Evolutionary conservation across 2,329 filamentous ascomycete species (phyloP).

Genomic region (Diaporthe sp.): DNA sequence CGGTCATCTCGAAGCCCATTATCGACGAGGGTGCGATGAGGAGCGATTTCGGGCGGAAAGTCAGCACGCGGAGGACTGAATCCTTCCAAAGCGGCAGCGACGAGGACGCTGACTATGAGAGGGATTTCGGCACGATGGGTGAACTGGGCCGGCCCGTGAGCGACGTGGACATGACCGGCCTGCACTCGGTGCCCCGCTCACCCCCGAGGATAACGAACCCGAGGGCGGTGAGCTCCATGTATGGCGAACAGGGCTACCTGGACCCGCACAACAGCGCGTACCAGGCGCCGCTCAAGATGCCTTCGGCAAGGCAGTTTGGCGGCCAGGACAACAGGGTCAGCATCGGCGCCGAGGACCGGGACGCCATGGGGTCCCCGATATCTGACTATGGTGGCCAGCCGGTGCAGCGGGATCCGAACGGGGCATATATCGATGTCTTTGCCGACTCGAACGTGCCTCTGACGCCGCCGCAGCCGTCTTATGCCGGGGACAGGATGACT

Average conservation of each 20-base stretch:
- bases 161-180: conserved; percentile 44
- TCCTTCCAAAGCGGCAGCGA: conserved; percentile 26
- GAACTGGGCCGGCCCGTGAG: conserved; percentile 32
- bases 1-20: conserved; percentile 69
- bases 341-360: conserved; percentile 22
- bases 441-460: conserved; percentile 62
- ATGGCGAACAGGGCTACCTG: conserved; percentile 39
- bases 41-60: conserved; percentile 67
- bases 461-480: conserved; percentile 41
- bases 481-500: conserved; percentile 52
- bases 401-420: conserved; percentile 59
- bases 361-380: conserved; percentile 31
- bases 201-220: conserved; percentile 42
- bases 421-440: conserved; percentile 67
- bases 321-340: conserved; percentile 44
- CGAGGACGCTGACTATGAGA: conserved; percentile 36
- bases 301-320: conserved; percentile 34
- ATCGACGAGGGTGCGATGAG: conserved; percentile 58
- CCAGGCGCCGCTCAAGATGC: conserved; percentile 40
- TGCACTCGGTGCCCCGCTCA: conserved; percentile 34
- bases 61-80: conserved; percentile 40
- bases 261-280: conserved; percentile 36
- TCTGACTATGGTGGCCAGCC: conserved; percentile 50
- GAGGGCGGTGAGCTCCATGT: conserved; percentile 42
- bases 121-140: conserved; percentile 14